These are phyloP conservation scores for Neocallimastix lanati DNA, from an alignment of 192 early-diverging fungal species.

Conservation along the genomic window DNA sequence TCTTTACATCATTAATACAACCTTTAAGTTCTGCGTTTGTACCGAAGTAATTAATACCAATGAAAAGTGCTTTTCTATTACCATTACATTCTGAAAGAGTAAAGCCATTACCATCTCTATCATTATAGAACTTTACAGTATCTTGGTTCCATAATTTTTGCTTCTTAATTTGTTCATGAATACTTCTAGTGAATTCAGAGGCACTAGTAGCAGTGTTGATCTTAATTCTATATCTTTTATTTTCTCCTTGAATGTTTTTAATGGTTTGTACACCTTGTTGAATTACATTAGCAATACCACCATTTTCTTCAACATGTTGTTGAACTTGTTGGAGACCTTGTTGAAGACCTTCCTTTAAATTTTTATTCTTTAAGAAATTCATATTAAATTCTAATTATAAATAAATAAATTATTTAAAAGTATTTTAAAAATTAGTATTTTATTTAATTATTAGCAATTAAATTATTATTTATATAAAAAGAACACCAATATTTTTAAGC, in stretches of 20 bases:
- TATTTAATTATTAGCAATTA: too few species aligned
- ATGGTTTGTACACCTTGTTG: not conserved
- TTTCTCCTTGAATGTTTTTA: not conserved
- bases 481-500: too few species aligned
- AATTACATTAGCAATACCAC: too few species aligned
- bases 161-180: not conserved
- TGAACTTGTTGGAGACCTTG: too few species aligned
- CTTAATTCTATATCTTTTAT: not conserved
- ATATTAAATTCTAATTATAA: too few species aligned
- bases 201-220: not conserved
- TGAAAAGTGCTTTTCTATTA: slow-evolving; percentile 17
- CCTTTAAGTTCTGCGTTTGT: slow-evolving; percentile 23
- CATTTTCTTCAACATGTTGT: too few species aligned
- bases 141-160: not conserved
- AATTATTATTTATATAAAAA: too few species aligned
- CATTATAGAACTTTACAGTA: not conserved
- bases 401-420: too few species aligned
- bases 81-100: not conserved
- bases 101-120: not conserved
- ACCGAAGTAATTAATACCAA: slow-evolving; percentile 37
- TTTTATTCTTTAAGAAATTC: too few species aligned
- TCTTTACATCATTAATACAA: too few species aligned
- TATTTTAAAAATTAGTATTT: too few species aligned
- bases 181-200: not conserved
- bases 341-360: too few species aligned